phyloP scores from a whole-genome alignment of 495 filamentous ascomycete genomes.

The Halenospora varia region DNA sequence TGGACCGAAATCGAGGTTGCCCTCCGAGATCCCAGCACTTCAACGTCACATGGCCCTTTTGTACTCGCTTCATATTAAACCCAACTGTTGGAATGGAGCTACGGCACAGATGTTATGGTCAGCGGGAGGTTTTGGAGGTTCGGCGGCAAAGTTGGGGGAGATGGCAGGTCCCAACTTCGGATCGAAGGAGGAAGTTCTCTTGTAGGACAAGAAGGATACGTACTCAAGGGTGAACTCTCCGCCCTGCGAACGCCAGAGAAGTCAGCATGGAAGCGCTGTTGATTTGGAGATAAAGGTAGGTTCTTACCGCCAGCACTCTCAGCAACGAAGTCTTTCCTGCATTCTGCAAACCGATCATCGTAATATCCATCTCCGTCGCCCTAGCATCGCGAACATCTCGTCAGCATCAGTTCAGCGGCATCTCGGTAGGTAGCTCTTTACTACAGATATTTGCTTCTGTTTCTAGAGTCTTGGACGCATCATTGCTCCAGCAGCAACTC shows the following conservation, averaged over 20 bases:
- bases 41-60: slow-evolving; percentile 96
- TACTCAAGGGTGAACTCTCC: slow-evolving; percentile 99
- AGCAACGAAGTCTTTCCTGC: slow-evolving; percentile 95
- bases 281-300: neutral
- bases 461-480: neutral
- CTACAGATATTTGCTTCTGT: neutral
- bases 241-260: slow-evolving; percentile 54
- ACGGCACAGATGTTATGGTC: slow-evolving; percentile 27
- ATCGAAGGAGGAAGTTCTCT: neutral
- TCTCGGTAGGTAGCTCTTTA: neutral
- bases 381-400: slow-evolving; percentile 38
- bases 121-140: slow-evolving; percentile 2
- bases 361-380: slow-evolving; percentile 99
- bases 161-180: neutral
- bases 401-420: slow-evolving; percentile 8
- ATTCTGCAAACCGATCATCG: slow-evolving; percentile 98
- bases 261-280: slow-evolving; percentile 25
- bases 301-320: slow-evolving; percentile 85
- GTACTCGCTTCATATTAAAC: slow-evolving; percentile 98
- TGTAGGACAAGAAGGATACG: slow-evolving; percentile 40
- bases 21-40: slow-evolving; percentile 99
- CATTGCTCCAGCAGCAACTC: slow-evolving; percentile 38
- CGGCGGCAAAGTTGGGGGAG: too few relatives aligned
- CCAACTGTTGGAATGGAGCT: slow-evolving; percentile 98
- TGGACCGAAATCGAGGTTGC: slow-evolving; percentile 93